Percentiles rank a stretch among this genome's conserved stretches.
These are phyloP conservation scores for Exophiala sp. DNA, from an alignment of 2,329 filamentous ascomycete genomes.

Conservation along the genomic window DNA sequence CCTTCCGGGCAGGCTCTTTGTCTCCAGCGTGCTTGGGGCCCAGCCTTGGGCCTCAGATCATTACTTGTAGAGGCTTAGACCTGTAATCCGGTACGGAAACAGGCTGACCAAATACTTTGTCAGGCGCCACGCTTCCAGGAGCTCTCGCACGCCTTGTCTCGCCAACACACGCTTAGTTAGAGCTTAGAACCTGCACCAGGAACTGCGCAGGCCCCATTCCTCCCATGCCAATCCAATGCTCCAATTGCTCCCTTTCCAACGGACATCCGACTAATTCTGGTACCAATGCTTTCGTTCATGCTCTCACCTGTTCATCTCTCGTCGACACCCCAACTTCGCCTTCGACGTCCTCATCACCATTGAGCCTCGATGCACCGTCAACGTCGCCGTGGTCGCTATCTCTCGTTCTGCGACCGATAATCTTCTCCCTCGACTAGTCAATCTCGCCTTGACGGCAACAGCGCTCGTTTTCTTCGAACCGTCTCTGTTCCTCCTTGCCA, in stretches of 20 bases:
- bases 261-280: neutral
- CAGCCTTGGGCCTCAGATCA: neutral
- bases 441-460: slow-evolving; percentile 12
- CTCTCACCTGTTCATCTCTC: slow-evolving; percentile 4
- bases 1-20: neutral
- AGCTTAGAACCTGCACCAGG: slow-evolving; percentile 13
- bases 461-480: slow-evolving; percentile 10
- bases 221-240: neutral
- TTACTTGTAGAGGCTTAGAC: neutral
- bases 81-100: no score
- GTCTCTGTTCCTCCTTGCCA: slow-evolving; percentile 19
- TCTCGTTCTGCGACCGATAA: slow-evolving; percentile 30
- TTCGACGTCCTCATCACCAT: slow-evolving; percentile 17
- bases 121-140: no score
- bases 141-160: slow-evolving; percentile 7
- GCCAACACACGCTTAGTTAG: slow-evolving; percentile 3
- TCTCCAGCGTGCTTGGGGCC: neutral
- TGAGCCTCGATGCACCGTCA: slow-evolving; percentile 29
- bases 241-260: neutral
- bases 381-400: slow-evolving; percentile 31
- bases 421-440: slow-evolving; percentile 21
- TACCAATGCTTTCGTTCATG: slow-evolving; percentile 10
- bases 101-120: no score
- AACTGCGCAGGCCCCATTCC: neutral
- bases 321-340: neutral